phyloP scores from a whole-genome alignment of 2,329 filamentous ascomycete species.

The Microdochium trichocladiopsis region DNA sequence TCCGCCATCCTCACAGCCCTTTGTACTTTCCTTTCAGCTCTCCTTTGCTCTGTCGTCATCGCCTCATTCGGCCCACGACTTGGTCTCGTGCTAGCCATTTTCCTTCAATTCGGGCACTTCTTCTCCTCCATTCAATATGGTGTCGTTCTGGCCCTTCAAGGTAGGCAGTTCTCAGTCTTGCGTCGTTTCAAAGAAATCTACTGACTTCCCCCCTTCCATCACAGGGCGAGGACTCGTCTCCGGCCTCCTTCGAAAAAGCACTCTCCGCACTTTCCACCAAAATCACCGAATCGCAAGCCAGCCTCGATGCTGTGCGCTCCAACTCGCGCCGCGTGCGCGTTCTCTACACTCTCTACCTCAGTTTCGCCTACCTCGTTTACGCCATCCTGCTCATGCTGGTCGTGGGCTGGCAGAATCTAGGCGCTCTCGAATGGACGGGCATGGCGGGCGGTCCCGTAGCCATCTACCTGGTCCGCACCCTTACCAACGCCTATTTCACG shows the following conservation, averaged over 20 bases:
- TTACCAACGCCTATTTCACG: constrained; percentile 66
- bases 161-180: constrained; percentile 34
- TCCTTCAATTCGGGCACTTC: background rate
- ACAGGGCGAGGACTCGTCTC: constrained; percentile 72
- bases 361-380: constrained; percentile 85
- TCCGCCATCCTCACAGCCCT: background rate
- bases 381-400: constrained; percentile 76
- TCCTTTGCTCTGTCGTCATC: background rate
- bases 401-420: constrained; percentile 75
- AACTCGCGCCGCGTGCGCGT: constrained; percentile 73
- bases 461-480: constrained; percentile 70
- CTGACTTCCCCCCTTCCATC: background rate
- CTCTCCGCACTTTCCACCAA: constrained; percentile 76
- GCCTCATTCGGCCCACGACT: constrained; percentile 7
- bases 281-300: constrained; percentile 67
- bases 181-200: background rate
- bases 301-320: constrained; percentile 66
- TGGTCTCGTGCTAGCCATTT: constrained; percentile 9
- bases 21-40: background rate
- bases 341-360: constrained; percentile 83
- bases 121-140: constrained; percentile 51
- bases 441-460: constrained; percentile 71
- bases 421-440: constrained; percentile 68
- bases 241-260: constrained; percentile 88
- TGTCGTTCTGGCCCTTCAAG: constrained; percentile 81